Evolutionary conservation across 306 rosid genomes (phyloP), one percentile per base, ranked within the genome.

Genomic region (Castanea crenata): DNA sequence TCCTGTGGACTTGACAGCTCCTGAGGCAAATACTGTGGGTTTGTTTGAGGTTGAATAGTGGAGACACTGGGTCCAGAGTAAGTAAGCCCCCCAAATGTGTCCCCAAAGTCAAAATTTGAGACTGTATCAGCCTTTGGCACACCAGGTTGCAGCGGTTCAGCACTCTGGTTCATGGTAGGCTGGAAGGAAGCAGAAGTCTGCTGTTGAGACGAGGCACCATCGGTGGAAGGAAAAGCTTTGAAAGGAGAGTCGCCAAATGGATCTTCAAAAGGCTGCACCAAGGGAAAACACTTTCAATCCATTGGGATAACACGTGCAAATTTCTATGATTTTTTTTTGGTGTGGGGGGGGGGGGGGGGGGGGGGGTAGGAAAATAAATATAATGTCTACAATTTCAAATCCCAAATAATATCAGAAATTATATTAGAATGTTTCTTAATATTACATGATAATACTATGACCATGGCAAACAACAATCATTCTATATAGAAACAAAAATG

Each of bases 231-330:
- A 79, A 88, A 3, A 41, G 99, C 99, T 86, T 80, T 90, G 88
- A 96, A 96, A 81, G 98, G 97, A 0, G 92, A 34, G 34, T 95
- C 98, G 10, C 99, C 98, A 86, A 96, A 96, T 70, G 99, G 96
- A 84, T 96, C 97, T 73, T 81, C 96, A 87, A 87, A 90, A 34
- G 89, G 63, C 97, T 95, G 88, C 87, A 74, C 52, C 46, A 76
- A 64, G 87, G 74, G 46, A 69, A 73, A 10, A 76, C 32, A 76
- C 55, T 79, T 74, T 79, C 57, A 78, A 61, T 78, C 20, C 62
- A 78, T 56, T 75, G 46, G 62, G 32, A 76, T 46, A 38, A 79
- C 54, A 68, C 13, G 70, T 21, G 16, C 54, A 49, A 10, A 49
- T 49, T 10, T 49, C 54, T 49, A 49, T 12, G 54, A 49, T 49